Conservation (phyloP, 441 rosid species). For the Corymbia calophylla region DNA sequence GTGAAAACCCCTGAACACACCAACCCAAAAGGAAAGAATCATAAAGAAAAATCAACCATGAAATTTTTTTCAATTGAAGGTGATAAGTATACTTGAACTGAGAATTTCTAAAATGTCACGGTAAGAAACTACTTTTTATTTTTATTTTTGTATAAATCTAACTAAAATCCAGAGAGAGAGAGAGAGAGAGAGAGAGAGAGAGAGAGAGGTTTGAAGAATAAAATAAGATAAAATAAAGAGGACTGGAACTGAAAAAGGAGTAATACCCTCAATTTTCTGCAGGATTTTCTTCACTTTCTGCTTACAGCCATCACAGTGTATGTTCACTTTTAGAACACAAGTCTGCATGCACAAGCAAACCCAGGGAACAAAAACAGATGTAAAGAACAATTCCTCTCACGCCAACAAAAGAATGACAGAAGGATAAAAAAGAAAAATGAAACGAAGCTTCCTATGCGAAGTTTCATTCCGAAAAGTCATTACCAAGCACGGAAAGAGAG, state of each 20-base stretch:
- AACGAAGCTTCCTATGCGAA: not conserved
- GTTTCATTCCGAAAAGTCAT: not conserved
- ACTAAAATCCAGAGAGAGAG: not conserved
- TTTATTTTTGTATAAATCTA: not conserved
- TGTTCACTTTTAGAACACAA: slow-evolving; percentile 13
- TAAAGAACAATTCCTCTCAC: not conserved
- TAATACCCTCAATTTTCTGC: slow-evolving; percentile 6
- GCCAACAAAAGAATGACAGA: not conserved
- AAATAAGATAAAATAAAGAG: not conserved
- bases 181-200: not conserved
- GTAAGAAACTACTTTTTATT: not conserved
- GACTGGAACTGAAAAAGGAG: not conserved
- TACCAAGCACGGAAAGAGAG: not conserved
- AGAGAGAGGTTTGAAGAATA: not conserved
- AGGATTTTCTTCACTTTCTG: slow-evolving; percentile 11
- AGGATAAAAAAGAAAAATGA: not conserved
- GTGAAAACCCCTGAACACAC: slow-evolving; percentile 3
- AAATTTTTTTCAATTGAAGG: not conserved
- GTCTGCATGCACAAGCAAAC: not conserved
- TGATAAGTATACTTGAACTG: not conserved
- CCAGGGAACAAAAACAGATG: not conserved
- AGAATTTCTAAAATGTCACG: not conserved
- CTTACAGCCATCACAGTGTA: slow-evolving; percentile 16
- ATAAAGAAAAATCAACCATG: not conserved
- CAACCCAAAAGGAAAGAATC: not conserved